Evolutionary conservation across 2,329 filamentous ascomycete genomes (phyloP).

Genomic region (Nemania serpens): DNA sequence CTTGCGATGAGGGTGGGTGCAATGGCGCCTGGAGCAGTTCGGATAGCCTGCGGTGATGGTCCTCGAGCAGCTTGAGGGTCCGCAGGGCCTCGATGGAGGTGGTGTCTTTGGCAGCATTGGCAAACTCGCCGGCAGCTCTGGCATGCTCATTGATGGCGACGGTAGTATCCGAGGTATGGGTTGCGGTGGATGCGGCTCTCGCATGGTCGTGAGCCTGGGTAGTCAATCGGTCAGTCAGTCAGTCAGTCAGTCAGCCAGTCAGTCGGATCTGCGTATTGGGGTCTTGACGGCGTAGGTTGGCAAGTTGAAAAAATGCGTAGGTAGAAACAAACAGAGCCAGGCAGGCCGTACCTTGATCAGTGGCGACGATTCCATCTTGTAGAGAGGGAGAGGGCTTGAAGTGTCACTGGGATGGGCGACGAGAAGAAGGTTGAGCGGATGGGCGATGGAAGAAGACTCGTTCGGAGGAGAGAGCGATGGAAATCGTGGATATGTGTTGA

Average conservation of each 20-base stretch:
- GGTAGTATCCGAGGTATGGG: slow-evolving; percentile 73
- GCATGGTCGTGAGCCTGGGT: slow-evolving; percentile 84
- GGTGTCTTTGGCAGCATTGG: slow-evolving; percentile 76
- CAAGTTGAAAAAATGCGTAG: no score
- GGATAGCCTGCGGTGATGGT: slow-evolving; percentile 84
- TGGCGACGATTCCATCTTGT: slow-evolving; percentile 69
- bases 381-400: not conserved
- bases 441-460: not conserved
- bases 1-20: slow-evolving; percentile 52
- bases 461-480: not conserved
- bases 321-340: slow-evolving; percentile 5
- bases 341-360: slow-evolving; percentile 62
- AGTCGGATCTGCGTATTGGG: slow-evolving; percentile 11
- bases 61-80: slow-evolving; percentile 81
- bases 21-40: slow-evolving; percentile 76
- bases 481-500: not conserved
- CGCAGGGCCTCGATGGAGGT: slow-evolving; percentile 74
- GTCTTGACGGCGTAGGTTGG: no score
- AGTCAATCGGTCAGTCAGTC: slow-evolving; percentile 15
- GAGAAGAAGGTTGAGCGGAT: no score
- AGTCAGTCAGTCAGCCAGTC: slow-evolving; percentile 23
- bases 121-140: slow-evolving; percentile 85
- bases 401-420: no score
- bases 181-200: slow-evolving; percentile 78
- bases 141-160: slow-evolving; percentile 88